Evolutionary conservation across 331 rosid genomes (phyloP), one percentile per base, ranked within the genome.

Genomic region (Dryas integrifolia): DNA sequence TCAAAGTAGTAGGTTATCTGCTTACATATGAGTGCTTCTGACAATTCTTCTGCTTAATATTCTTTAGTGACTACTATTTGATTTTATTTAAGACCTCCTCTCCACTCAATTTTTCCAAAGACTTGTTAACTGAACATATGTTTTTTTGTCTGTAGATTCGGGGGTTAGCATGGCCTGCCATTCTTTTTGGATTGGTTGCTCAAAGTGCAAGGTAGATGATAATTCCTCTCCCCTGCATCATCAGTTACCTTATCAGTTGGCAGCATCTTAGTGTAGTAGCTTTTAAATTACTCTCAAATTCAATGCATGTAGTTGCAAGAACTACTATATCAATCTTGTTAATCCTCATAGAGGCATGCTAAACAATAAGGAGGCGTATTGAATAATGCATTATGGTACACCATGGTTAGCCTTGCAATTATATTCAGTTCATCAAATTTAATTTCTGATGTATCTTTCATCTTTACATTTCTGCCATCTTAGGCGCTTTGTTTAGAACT

Each of bases 91-190:
- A 30, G 35, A 30, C 35, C 35, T 30, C 35, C 35, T 2, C 35
- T 30, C 3, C 35, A 30, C 35, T 30, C 35, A 30, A 30, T 51
- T 60, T 44, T 48, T 16, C 75, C 47, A 44, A 70, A 45, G 68
- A 64, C 46, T 71, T 76, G n/a, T 57, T 12, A 58, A 67, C 56
- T 70, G 49, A 77, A 76, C 46, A 13, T 15, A 45, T 12, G 67
- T 13, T 43, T 78, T 73, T 82, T 11, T 70, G 7, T 68, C 75
- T 83, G 76, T 80, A 85, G 89, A 83, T 85, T 73, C 80, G 89
- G 64, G 81, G 89, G 52, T 85, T 85, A 62, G 89, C 89, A 18
- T 85, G 89, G 89, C 89, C 89, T 9, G 89, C 89, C 53, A 35
- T 86, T 75, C 89, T 86, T 72, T 59, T 80, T 74, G 89, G 87